These are phyloP conservation scores for Eucalyptus pauciflora DNA, from an alignment of 345 rosid genomes.

Conservation along the genomic window DNA sequence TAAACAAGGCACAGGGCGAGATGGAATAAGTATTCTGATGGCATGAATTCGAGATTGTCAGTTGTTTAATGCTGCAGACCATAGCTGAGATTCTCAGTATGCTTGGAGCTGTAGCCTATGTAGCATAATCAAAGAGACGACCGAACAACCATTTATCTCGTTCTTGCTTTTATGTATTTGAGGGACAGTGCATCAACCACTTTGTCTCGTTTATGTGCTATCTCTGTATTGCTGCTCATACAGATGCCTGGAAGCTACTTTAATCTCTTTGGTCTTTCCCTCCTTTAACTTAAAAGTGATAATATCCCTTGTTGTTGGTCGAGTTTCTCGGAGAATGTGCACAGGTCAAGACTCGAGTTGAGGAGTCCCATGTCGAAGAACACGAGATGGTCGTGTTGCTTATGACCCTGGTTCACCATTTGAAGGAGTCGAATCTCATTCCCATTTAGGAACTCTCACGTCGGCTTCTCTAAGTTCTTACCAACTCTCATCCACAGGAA, in stretches of 20 bases:
- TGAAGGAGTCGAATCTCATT: no score
- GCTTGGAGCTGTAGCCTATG: background rate
- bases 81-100: background rate
- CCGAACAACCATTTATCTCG: background rate
- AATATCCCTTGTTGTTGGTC: background rate
- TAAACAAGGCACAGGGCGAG: background rate
- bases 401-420: background rate
- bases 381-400: background rate
- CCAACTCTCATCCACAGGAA: background rate
- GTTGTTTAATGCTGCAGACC: background rate
- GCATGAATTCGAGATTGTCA: background rate
- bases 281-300: background rate
- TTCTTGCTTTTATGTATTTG: background rate
- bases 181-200: background rate
- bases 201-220: background rate
- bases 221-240: background rate
- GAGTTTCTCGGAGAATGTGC: background rate
- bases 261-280: background rate
- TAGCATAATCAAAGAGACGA: background rate
- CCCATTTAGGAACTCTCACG: no score
- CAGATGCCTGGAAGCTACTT: background rate
- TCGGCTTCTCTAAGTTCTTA: background rate
- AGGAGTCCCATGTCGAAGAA: background rate
- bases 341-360: background rate
- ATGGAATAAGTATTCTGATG: background rate